Evolutionary conservation across 2,329 filamentous ascomycete genomes (phyloP).

Genomic region (Fusarium sp.): DNA sequence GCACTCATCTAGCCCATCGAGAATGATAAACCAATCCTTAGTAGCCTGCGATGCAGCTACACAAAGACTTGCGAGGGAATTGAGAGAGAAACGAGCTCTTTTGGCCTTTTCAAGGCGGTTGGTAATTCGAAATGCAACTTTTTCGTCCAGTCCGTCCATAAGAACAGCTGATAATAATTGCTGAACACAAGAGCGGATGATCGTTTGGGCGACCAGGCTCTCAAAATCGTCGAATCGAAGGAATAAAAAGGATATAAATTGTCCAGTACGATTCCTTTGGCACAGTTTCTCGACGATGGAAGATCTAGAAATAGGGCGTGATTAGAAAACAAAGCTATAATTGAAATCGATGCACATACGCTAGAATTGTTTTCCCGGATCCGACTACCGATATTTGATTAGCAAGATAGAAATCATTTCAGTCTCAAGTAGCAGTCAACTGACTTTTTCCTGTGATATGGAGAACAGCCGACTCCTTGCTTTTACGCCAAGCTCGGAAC

Average conservation of each 20-base stretch:
- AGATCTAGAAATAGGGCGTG: neutral
- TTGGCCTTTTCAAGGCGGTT: rapidly evolving
- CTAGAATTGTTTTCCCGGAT: no score
- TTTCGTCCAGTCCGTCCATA: neutral
- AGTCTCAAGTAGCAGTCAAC: no score
- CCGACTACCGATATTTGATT: no score
- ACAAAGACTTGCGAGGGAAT: neutral
- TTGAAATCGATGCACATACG: no score
- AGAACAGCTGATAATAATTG: neutral
- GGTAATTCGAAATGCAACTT: no score
- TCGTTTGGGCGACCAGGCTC: rapidly evolving
- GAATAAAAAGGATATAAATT: slow-evolving; percentile 5
- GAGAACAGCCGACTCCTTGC: no score
- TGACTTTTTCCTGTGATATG: no score
- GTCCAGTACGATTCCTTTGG: neutral
- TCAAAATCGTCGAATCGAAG: rapidly evolving
- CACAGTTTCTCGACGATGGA: neutral
- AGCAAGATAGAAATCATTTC: no score
- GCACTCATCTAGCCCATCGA: slow-evolving; percentile 4
- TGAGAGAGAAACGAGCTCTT: neutral
- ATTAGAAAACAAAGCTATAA: no score
- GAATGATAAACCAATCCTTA: neutral
- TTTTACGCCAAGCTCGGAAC: no score
- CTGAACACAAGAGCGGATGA: neutral
- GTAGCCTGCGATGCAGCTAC: rapidly evolving